phyloP scores from a whole-genome alignment of 2,329 filamentous ascomycete genomes.

The Colletotrichum lini region DNA sequence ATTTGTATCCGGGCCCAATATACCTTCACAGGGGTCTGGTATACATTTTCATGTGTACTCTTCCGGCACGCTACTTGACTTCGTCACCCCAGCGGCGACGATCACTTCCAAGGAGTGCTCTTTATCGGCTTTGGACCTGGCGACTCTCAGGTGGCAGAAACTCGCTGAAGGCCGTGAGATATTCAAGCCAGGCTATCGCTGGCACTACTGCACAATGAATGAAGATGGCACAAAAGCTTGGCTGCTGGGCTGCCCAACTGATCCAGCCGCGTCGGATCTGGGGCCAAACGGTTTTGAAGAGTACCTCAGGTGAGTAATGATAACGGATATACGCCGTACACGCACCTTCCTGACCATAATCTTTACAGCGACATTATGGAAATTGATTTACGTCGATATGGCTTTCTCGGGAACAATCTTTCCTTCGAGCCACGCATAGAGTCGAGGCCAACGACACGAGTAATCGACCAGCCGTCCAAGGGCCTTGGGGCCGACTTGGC shows the following conservation, averaged over 20 bases:
- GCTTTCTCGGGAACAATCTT: constrained; percentile 86
- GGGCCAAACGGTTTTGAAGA: constrained; percentile 84
- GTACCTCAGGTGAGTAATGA: constrained; percentile 76
- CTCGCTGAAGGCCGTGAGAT: constrained; percentile 95
- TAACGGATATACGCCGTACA: no score
- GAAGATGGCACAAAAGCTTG: constrained; percentile 96
- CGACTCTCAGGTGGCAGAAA: constrained; percentile 92
- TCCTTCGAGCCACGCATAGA: constrained; percentile 68
- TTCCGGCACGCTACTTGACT: constrained; percentile 91
- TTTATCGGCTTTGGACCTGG: constrained; percentile 88
- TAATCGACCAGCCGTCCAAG: constrained; percentile 70
- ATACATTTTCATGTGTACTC: constrained; percentile 97
- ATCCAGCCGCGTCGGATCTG: constrained; percentile 75
- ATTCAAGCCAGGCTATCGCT: constrained; percentile 91
- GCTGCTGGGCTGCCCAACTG: constrained; percentile 92
- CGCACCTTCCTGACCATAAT: neutral
- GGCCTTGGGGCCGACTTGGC: constrained; percentile 89
- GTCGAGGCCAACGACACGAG: constrained; percentile 64
- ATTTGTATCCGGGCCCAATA: constrained; percentile 88
- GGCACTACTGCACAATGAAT: constrained; percentile 98
- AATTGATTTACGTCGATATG: constrained; percentile 92
- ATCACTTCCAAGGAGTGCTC: constrained; percentile 91
- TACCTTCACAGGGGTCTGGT: constrained; percentile 90
- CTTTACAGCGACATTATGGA: constrained; percentile 83
- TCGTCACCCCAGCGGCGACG: constrained; percentile 91